Evolutionary conservation across 1,284 basidiomycete genomes (phyloP), one percentile per base, ranked within the genome.

Genomic region (Amylostereum areolatum): DNA sequence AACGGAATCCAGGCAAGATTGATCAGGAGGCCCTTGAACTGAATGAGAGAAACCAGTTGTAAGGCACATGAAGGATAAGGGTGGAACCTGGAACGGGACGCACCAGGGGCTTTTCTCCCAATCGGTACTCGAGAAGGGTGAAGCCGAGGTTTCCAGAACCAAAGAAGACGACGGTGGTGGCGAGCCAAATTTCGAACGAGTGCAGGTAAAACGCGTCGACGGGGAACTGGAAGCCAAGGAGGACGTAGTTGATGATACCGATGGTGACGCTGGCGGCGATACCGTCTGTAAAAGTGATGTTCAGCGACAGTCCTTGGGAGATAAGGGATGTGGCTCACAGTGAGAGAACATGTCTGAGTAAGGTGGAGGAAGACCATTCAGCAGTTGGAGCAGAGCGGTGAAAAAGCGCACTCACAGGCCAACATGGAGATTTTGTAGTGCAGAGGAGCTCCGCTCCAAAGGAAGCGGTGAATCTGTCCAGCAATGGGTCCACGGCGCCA

Each of bases 81-180:
- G 24, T 24, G 12, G 24, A 7, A 37, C 27, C 4, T 6, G 10
- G 3, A 27, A 25, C 29, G 18, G 10, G n/a, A 50, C 62, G 36
- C 39, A 67, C 58, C 47, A 71, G 49, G 6, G 56, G 50, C 54
- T 60, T 64, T 48, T 66, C 58, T 37, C 75, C 76, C 12, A 76
- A 61, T 33, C 78, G 76, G 57, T 77, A 80, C 56, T 77, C 72
- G 11, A 77, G 64, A 10, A 74, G 58, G 35, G 73, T 70, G 57
- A 69, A 74, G 0, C 72, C 70, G 46, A 80, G 53, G 57, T 76
- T 78, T 27, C 73, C 72, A 5, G 73, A 65, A 25, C 70, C 70
- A 47, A 68, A 67, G 64, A 80, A 81, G 33, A 81, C 69, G 43
- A 78, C 63, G n/a, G 75, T 66, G 44, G 75, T 75, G 46, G 76